These are phyloP conservation scores for Podaxis sp. DNA, from an alignment of 768 basidiomycete species.

Conservation along the genomic window DNA sequence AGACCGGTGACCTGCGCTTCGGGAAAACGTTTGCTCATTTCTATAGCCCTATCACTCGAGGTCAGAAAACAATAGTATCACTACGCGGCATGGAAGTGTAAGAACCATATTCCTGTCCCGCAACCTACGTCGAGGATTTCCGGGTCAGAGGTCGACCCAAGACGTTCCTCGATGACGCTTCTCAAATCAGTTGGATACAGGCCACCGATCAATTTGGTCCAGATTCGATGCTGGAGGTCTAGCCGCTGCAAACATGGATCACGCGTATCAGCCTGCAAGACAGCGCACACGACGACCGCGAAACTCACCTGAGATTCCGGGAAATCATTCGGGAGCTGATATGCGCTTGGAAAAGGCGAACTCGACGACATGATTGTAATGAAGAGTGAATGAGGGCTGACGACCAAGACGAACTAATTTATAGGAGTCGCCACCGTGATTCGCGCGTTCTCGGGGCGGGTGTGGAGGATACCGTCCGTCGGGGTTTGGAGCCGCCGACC, in stretches of 20 bases:
- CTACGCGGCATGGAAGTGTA: neutral
- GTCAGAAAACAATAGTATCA: neutral
- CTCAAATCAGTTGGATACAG: neutral
- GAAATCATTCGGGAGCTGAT: neutral
- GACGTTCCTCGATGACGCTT: neutral
- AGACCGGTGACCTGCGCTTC: neutral
- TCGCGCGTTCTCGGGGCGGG: neutral
- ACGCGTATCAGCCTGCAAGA: neutral
- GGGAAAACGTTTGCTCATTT: neutral
- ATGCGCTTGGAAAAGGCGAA: neutral
- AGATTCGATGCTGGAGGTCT: neutral
- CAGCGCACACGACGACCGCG: neutral
- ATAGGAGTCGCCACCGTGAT: neutral
- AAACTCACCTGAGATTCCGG: neutral
- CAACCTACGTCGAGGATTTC: constrained; percentile 1
- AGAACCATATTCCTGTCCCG: constrained; percentile 4
- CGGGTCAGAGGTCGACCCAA: neutral
- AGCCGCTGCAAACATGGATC: neutral
- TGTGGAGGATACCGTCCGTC: neutral
- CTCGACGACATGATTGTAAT: neutral
- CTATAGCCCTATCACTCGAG: neutral
- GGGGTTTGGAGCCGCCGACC: neutral
- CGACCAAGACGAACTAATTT: neutral
- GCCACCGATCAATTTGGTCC: neutral
- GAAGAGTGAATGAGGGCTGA: neutral